Base-by-base conservation (phyloP, 352 stramenopile species). In the Elongisporangium prolatum region DNA sequence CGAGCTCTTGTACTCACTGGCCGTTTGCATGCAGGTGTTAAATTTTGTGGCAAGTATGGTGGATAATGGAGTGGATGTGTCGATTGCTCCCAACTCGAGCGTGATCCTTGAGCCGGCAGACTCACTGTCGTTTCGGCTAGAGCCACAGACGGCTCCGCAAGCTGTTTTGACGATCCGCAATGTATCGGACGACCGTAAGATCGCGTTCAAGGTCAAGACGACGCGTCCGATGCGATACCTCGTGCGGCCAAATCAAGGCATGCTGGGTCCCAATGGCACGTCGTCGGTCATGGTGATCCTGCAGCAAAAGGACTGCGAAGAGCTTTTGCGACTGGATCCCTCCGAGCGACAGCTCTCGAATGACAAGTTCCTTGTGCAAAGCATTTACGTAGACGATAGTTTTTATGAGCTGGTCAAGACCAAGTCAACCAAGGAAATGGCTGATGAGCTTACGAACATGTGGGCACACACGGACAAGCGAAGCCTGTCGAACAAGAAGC, bases 331-430 rank as follows among this genome's bases (percentile, higher is more conserved):
- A 0, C 60, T 94, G 47, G 84, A 93, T 37, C 69, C 81, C 6
- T 71, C 81, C 0, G 86, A 96, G 66, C 83, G 86, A 22, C 75
- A 88, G 71, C 63, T 93, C 47, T 84, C 83, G 48, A 96, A 96
- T 62, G 86, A 96, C 72, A 96, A 96, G 77, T 96, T 96, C 57
- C 72, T 96, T 4, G 86, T 96, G 44, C 86, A 96, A 59, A 92
- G 80, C 61, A 89, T 91, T 48, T 91, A 77, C 56, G 80, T 92
- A 22, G 84, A 96, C 51, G 84, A 92, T 59, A 71, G 68, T 56
- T 93, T 95, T 65, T 95, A 91, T 61, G 83, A 96, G 52, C 55
- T 89, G 8, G 81, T 94, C 18, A 92, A 91, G 75, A 90, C 78
- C 52, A 96, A 94, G 67, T 84, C 75, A 47, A 70, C 86, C 20